A percentile compares a stretch with the other conserved stretches of the same genome.
phyloP scores from a whole-genome alignment of 371 early-diverging fungal species.

The Conidiobolus incongruus region DNA sequence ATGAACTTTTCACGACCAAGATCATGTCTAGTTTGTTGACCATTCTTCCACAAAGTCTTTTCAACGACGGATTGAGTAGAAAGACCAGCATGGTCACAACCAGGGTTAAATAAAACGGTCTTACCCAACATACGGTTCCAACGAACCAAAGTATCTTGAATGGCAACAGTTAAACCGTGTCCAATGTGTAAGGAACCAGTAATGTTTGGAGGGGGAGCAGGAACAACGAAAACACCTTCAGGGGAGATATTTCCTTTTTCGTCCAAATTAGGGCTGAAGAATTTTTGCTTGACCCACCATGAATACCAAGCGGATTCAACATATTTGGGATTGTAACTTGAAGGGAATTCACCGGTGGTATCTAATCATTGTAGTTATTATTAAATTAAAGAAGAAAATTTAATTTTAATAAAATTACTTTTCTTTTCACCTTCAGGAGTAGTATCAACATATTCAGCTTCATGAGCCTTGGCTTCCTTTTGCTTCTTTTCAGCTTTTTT shows the following conservation, averaged over 20 bases:
- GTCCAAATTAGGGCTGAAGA: constrained; percentile 70
- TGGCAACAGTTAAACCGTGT: constrained; percentile 91
- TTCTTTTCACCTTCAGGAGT: constrained; percentile 87
- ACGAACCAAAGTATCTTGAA: constrained; percentile 93
- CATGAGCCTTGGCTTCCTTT: too few relatives aligned
- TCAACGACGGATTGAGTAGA: constrained; percentile 98
- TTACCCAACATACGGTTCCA: constrained; percentile 98
- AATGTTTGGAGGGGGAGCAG: constrained; percentile 98
- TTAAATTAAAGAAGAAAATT: too few relatives aligned
- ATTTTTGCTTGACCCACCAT: constrained; percentile 79
- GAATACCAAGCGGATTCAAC: constrained; percentile 96
- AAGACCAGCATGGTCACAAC: constrained; percentile 99
- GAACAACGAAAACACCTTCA: constrained; percentile 77
- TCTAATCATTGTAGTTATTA: constrained; percentile 19
- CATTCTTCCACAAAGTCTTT: constrained; percentile 73
- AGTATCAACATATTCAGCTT: constrained; percentile 60
- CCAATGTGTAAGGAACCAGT: constrained; percentile 98
- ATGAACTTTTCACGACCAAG: constrained; percentile 88
- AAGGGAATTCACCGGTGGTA: constrained; percentile 55
- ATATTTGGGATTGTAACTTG: constrained; percentile 70
- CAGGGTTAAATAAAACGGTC: constrained; percentile 91
- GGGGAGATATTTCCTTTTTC: constrained; percentile 45
- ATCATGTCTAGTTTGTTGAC: constrained; percentile 69
- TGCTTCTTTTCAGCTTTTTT: too few relatives aligned
- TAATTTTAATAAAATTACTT: constrained; percentile 16